Evolutionary conservation across 257 asterid genomes (phyloP), one percentile per base, ranked within the genome.

Genomic region (Gentiana macrophylla): DNA sequence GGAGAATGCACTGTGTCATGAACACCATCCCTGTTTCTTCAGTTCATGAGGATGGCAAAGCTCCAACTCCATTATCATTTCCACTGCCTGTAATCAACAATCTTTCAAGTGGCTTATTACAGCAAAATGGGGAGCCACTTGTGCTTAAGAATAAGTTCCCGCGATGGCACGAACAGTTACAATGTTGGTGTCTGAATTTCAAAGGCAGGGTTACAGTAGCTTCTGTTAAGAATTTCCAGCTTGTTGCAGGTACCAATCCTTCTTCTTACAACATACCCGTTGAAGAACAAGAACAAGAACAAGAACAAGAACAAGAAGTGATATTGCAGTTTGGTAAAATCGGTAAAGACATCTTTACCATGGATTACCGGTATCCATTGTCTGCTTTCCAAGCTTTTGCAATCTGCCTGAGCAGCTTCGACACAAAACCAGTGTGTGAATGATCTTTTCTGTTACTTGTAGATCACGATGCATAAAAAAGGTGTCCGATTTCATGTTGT

Each of bases 311-410:
- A 24, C 24, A 24, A 24, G 65, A 59, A 51, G 68, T 65, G 34
- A 70, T 65, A 52, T 49, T 70, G 24, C 75, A 65, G 51, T 70
- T 70, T 51, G 75, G 75, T 6, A 70, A 70, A 53, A 65, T 70
- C 2, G 75, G 71, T 35, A 65, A 70, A 55, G 75, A 65, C 32
- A 70, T 86, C 47, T 89, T 89, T 64, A 86, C 97, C 8, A 86
- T 90, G 97, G 97, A 90, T 57, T 89, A 89, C 55, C 69, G 89
- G 35, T 89, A 86, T 67, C 95, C 94, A 0, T 78, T 89, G 52
- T 89, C 95, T 54, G 98, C 96, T 2, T 91, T 91, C 72, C 98
- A 91, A 67, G 96, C 98, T 53, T 91, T 91, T 56, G 86, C 96
- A 3, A 87, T 91, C 49, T 87, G 95, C 79, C 79, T 91, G 85